A percentile compares a stretch with the other conserved stretches of the same genome.
These are phyloP conservation scores for Beauveria australis DNA, from an alignment of 2,329 filamentous ascomycete species.

Conservation along the genomic window DNA sequence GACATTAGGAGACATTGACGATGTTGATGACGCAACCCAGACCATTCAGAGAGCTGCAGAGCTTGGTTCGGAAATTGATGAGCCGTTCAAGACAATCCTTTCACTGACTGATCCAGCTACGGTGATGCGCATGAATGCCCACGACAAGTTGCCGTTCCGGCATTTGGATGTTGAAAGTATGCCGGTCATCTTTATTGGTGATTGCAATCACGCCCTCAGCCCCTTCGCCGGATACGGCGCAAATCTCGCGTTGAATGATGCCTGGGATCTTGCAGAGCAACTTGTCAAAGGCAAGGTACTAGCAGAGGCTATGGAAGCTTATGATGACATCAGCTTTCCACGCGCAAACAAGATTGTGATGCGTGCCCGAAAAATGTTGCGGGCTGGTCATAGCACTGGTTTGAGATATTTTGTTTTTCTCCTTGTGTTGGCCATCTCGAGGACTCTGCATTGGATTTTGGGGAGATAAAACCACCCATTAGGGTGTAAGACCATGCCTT, in stretches of 20 bases:
- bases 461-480: neutral
- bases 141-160: slow-evolving; percentile 35
- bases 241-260: slow-evolving; percentile 39
- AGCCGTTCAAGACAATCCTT: slow-evolving; percentile 33
- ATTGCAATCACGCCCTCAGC: slow-evolving; percentile 41
- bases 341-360: slow-evolving; percentile 22
- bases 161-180: slow-evolving; percentile 22
- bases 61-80: slow-evolving; percentile 26
- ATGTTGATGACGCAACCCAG: slow-evolving; percentile 17
- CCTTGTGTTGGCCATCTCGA: slow-evolving; percentile 15
- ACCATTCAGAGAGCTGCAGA: slow-evolving; percentile 25
- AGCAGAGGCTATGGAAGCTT: slow-evolving; percentile 21
- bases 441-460: slow-evolving; percentile 12
- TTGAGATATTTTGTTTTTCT: slow-evolving; percentile 17
- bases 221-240: slow-evolving; percentile 42
- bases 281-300: slow-evolving; percentile 23
- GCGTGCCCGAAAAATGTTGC: slow-evolving; percentile 18
- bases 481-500: too few species aligned
- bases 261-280: slow-evolving; percentile 35
- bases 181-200: slow-evolving; percentile 38
- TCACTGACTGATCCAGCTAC: slow-evolving; percentile 29
- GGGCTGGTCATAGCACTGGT: slow-evolving; percentile 19
- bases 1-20: slow-evolving; percentile 11
- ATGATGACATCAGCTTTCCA: slow-evolving; percentile 29
- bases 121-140: slow-evolving; percentile 30